Conservation (phyloP, 176 grass and related monocot genomes). For the Phyllostachys edulis region DNA sequence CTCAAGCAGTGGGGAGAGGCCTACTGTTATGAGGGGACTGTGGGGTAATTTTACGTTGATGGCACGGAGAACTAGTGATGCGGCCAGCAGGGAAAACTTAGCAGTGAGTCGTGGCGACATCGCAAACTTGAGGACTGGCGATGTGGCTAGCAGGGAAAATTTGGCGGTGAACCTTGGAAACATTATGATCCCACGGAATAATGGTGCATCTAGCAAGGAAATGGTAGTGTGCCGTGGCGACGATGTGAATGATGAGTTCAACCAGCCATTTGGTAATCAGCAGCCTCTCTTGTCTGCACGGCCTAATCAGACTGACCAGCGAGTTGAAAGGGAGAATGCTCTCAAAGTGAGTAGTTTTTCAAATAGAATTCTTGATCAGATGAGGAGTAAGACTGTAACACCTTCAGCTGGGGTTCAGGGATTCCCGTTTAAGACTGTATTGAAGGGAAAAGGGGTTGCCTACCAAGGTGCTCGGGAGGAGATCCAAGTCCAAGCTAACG, state of each 20-base stretch:
- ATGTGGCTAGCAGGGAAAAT: conserved; percentile 24
- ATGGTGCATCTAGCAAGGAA: conserved; percentile 7
- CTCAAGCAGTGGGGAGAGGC: conserved; percentile 53
- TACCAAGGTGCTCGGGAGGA: conserved; percentile 42
- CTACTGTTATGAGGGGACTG: conserved; percentile 50
- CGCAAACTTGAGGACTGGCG: conserved; percentile 33
- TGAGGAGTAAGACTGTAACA: conserved; percentile 45
- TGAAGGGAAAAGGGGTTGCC: conserved; percentile 76
- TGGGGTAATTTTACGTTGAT: conserved; percentile 84
- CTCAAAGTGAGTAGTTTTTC: conserved; percentile 39
- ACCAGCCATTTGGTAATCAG: conserved; percentile 39
- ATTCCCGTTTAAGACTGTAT: conserved; percentile 46
- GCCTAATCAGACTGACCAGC: conserved; percentile 37
- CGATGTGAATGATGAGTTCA: conserved; percentile 40
- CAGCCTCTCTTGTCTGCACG: conserved; percentile 24
- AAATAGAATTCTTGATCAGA: conserved; percentile 45
- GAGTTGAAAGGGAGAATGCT: conserved; percentile 37
- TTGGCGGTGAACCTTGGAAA: background rate
- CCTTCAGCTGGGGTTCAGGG: conserved; percentile 37
- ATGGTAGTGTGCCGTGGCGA: conserved; percentile 12
- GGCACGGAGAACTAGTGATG: conserved; percentile 41
- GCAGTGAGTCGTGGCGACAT: conserved; percentile 5
- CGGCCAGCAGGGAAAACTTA: conserved; percentile 16
- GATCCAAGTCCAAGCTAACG: conserved; percentile 38
- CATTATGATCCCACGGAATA: conserved; percentile 5